Base-by-base conservation (phyloP, 495 filamentous ascomycete species). In the Xylaria telfairii region DNA sequence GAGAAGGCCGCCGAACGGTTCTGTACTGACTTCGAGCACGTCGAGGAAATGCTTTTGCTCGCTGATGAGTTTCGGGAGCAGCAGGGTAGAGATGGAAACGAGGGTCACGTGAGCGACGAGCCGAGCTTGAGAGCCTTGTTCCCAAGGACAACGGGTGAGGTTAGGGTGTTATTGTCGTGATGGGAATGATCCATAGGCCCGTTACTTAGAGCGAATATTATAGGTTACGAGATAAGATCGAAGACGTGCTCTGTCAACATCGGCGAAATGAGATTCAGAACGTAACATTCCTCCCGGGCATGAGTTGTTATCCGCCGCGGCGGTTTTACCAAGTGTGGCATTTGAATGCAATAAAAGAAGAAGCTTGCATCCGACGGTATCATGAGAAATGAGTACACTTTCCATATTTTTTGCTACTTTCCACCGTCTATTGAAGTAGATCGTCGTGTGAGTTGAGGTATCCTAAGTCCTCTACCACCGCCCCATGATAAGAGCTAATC, bases 1-100 rank as follows among this genome's bases (percentile, higher is more conserved):
- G 92, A 95, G 73, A 89, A 93, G 74, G 95, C 94, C 0, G 93
- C 94, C 0, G 92, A 92, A 73, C 86, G 83, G 65, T 98, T 99
- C 81, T 96, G 94, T 71, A 89, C 89, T 21, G 93, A 97, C 73
- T 99, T 99, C 80, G 93, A 95, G 82, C 90, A 90, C 69, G 86
- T 98, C 5, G 96, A 99, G 80, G 91, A 82, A 66, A 78, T 84
- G 70, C 72, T 87, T 15, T 77, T 84, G 26, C 73, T 80, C 19
- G 80, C 79, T 32, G 86, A 88, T 66, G 84, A 85, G 74, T 10
- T 80, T 62, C 79, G 78, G 56, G 72, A 83, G 26, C 75, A 83
- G 49, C 75, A 81, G 30, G 74, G 70, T 4, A 77, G 78, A n/a
- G 67, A 77, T 30, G 78, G 65, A 19, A 81, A 80, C 37, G 80